Evolutionary conservation across 768 basidiomycete genomes (phyloP).

Genomic region (Podaxis rugospora): DNA sequence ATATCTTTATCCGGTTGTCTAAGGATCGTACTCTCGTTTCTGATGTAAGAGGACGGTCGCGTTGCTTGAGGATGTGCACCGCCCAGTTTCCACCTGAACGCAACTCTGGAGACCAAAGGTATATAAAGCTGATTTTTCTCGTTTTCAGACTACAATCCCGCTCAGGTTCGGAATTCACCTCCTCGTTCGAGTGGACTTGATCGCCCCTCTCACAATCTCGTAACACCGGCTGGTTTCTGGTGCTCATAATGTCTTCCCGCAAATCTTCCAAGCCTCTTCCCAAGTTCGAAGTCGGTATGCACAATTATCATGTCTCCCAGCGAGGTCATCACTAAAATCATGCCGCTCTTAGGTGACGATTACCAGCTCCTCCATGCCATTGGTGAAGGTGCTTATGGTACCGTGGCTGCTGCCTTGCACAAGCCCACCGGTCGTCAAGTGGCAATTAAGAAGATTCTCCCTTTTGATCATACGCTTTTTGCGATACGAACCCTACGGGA

Average conservation of each 20-base stretch:
- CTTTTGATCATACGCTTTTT: slow-evolving; percentile 92
- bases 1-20: neutral
- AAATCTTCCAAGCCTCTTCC: slow-evolving; percentile 64
- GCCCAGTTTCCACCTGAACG: neutral
- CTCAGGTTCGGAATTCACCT: slow-evolving; percentile 11
- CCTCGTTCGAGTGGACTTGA: slow-evolving; percentile 12
- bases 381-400: slow-evolving; percentile 88
- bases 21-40: neutral
- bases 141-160: neutral
- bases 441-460: slow-evolving; percentile 93
- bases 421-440: slow-evolving; percentile 78
- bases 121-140: neutral
- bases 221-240: slow-evolving; percentile 47
- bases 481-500: slow-evolving; percentile 87
- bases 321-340: slow-evolving; percentile 12
- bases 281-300: slow-evolving; percentile 66
- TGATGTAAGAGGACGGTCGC: slow-evolving; percentile 4
- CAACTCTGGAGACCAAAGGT: neutral
- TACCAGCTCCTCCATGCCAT: slow-evolving; percentile 72
- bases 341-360: slow-evolving; percentile 48
- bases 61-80: neutral
- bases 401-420: slow-evolving; percentile 85
- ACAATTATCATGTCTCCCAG: neutral
- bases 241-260: slow-evolving; percentile 48
- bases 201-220: slow-evolving; percentile 21